Evolutionary conservation across 164 flowering plant species (phyloP).

Genomic region (Stephania cephalantha): DNA sequence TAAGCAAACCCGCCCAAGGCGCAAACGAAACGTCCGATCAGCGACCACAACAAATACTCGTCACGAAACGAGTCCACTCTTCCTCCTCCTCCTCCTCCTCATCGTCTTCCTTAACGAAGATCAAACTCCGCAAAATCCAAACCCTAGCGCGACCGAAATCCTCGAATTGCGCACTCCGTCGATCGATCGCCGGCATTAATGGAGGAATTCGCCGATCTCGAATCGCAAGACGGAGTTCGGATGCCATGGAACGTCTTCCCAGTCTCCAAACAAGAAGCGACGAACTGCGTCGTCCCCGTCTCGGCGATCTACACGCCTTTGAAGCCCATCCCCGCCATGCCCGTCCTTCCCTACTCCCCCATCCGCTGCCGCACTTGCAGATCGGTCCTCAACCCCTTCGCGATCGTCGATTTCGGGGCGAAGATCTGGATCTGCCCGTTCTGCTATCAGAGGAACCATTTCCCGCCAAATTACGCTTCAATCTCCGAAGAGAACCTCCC

Average conservation of each 20-base stretch:
- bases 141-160: too few relatives aligned
- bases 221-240: slow-evolving; percentile 70
- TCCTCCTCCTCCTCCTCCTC: neutral
- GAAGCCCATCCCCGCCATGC: slow-evolving; percentile 42
- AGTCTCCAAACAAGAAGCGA: slow-evolving; percentile 65
- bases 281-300: slow-evolving; percentile 59
- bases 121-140: too few relatives aligned
- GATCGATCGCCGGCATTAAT: slow-evolving; percentile 18
- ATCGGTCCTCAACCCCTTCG: slow-evolving; percentile 83
- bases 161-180: too few relatives aligned
- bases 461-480: slow-evolving; percentile 67
- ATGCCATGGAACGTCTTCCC: slow-evolving; percentile 98
- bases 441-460: slow-evolving; percentile 79
- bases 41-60: too few relatives aligned
- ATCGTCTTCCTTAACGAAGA: too few relatives aligned
- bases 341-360: slow-evolving; percentile 58
- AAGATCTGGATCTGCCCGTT: slow-evolving; percentile 97
- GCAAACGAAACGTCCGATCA: too few relatives aligned
- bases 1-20: too few relatives aligned
- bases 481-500: slow-evolving; percentile 74
- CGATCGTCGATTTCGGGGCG: slow-evolving; percentile 64
- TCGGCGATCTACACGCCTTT: slow-evolving; percentile 83
- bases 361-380: slow-evolving; percentile 85
- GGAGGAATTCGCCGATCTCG: slow-evolving; percentile 81
- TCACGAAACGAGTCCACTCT: neutral